Conservation (phyloP, 495 filamentous ascomycete genomes). For the Podospora pseudocomata region DNA sequence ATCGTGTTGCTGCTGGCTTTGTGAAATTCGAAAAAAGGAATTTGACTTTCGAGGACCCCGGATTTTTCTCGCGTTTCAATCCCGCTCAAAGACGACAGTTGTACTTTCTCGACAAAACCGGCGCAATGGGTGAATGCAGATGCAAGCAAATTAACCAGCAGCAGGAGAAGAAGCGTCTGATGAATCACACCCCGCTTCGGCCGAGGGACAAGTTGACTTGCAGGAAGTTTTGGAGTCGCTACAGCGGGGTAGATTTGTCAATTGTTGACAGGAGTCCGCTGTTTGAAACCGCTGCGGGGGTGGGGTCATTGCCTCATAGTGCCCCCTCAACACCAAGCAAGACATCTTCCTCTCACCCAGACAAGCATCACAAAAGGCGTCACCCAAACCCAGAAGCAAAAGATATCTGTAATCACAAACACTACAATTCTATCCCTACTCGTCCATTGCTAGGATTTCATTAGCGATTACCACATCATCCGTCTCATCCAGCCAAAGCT, state of each 20-base stretch:
- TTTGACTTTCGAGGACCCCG: background rate
- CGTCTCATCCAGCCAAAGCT: background rate
- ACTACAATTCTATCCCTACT: background rate
- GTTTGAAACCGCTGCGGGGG: background rate
- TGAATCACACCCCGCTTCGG: background rate
- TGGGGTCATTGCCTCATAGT: background rate
- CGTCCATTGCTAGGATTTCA: background rate
- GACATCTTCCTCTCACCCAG: background rate
- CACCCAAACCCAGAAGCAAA: background rate
- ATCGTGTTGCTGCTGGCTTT: background rate
- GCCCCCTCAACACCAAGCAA: background rate
- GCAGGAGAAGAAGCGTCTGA: background rate
- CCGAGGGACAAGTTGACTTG: background rate
- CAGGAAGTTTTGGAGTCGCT: background rate
- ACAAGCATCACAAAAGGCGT: background rate
- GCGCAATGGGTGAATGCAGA: background rate
- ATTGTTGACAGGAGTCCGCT: slow-evolving; percentile 1
- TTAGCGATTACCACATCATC: background rate
- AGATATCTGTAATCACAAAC: background rate
- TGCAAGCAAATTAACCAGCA: background rate
- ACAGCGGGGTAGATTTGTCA: slow-evolving; percentile 6
- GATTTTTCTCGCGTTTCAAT: background rate
- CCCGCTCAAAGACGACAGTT: background rate
- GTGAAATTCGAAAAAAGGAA: background rate
- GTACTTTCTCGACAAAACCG: background rate